Evolutionary conservation across 2,329 filamentous ascomycete genomes (phyloP).

Genomic region (Rugonectria rugulosa): DNA sequence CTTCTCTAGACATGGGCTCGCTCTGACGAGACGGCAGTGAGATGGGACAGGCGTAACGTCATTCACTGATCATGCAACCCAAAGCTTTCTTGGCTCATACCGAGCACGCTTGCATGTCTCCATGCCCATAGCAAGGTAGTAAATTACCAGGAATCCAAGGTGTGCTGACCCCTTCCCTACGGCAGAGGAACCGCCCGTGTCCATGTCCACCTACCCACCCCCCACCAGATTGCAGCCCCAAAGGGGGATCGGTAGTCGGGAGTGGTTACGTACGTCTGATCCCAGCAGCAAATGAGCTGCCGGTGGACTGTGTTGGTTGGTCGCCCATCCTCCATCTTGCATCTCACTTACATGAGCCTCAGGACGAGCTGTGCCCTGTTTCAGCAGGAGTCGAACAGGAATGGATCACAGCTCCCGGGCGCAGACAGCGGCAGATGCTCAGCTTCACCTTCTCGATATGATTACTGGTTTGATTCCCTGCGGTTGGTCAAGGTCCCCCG

Average conservation of each 20-base stretch:
- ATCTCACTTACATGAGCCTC: neutral
- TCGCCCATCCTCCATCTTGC: neutral
- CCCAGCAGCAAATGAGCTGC: neutral
- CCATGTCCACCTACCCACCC: conserved; percentile 3
- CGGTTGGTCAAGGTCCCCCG: too few species aligned
- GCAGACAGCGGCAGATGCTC: too few species aligned
- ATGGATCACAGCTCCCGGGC: too few species aligned
- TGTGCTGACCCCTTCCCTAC: neutral
- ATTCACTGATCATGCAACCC: neutral
- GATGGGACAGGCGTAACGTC: conserved; percentile 6
- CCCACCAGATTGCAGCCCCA: too few species aligned
- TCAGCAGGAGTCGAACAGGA: neutral
- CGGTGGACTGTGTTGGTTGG: neutral
- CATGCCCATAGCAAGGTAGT: neutral
- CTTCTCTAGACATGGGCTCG: too few species aligned
- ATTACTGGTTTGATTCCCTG: too few species aligned
- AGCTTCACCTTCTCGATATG: too few species aligned
- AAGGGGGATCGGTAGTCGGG: too few species aligned
- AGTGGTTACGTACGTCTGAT: neutral
- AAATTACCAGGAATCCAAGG: neutral
- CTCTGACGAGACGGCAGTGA: conserved; percentile 10
- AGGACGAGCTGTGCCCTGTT: neutral
- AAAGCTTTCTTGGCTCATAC: too few species aligned
- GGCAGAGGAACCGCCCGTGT: conserved; percentile 10
- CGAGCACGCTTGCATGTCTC: too few species aligned